These are phyloP conservation scores for Beta lomatogona DNA, from an alignment of 179 eudicot genomes.

Conservation along the genomic window DNA sequence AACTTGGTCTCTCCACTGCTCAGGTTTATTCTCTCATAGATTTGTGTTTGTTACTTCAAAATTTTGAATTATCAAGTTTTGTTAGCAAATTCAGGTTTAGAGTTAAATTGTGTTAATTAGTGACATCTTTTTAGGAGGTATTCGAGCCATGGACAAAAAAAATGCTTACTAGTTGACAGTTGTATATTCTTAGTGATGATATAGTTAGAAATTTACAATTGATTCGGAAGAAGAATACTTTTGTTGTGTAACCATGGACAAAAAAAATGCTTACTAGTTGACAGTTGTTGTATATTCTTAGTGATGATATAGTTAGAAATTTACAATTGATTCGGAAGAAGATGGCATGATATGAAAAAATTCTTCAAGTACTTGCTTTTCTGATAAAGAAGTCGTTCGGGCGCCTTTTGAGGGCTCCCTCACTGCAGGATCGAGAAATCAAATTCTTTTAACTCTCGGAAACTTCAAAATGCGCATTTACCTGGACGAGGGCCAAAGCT, in stretches of 20 bases:
- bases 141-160: background rate
- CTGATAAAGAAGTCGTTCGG: no score
- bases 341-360: background rate
- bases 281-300: background rate
- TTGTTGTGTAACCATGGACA: background rate
- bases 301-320: background rate
- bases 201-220: background rate
- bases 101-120: background rate
- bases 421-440: no score
- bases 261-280: background rate
- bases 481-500: no score
- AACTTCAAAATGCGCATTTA: no score
- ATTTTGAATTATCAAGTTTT: background rate
- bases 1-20: conserved; percentile 47
- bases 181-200: background rate
- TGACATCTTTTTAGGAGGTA: background rate
- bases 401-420: no score
- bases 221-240: background rate
- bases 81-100: background rate
- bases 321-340: background rate
- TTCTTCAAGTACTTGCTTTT: no score
- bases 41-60: background rate
- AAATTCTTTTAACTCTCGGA: no score
- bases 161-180: background rate
- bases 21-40: conserved; percentile 27